Conservation (phyloP, 177 flowering plant genomes). For the Vitis hybrid region DNA sequence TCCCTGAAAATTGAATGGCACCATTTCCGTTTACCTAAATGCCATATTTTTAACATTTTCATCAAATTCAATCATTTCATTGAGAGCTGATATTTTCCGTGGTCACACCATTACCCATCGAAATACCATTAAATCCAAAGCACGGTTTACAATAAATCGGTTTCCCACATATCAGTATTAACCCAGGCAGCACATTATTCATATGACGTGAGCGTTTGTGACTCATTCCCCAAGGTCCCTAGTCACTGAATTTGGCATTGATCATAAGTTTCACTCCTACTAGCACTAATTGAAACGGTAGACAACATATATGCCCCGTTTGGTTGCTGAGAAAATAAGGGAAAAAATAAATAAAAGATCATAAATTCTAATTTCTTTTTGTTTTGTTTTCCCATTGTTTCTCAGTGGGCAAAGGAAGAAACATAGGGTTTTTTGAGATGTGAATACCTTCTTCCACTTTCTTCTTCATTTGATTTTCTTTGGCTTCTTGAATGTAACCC, state of each 20-base stretch:
- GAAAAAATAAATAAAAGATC: not conserved
- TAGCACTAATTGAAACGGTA: not conserved
- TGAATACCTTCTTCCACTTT: slow-evolving; percentile 69
- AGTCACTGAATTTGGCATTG: not conserved
- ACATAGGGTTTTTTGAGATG: not conserved
- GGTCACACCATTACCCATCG: too few relatives aligned
- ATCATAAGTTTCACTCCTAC: not conserved
- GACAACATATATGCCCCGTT: not conserved
- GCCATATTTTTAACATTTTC: too few relatives aligned
- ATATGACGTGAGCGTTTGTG: too few relatives aligned
- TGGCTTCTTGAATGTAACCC: slow-evolving; percentile 65
- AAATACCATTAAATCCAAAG: too few relatives aligned
- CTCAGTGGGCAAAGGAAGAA: not conserved
- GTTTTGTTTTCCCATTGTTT: not conserved
- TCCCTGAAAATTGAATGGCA: too few relatives aligned
- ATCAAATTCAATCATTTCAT: too few relatives aligned
- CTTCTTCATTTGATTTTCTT: slow-evolving; percentile 76
- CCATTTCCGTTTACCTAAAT: too few relatives aligned
- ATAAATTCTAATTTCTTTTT: not conserved
- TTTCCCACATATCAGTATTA: too few relatives aligned
- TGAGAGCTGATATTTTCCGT: too few relatives aligned
- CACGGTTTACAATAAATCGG: too few relatives aligned
- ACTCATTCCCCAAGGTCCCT: too few relatives aligned
- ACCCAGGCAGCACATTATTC: too few relatives aligned
- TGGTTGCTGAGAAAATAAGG: slow-evolving; percentile 1